These are phyloP conservation scores for Suhomyces pyralidae DNA, from an alignment of 805 yeast species.

Conservation along the genomic window DNA sequence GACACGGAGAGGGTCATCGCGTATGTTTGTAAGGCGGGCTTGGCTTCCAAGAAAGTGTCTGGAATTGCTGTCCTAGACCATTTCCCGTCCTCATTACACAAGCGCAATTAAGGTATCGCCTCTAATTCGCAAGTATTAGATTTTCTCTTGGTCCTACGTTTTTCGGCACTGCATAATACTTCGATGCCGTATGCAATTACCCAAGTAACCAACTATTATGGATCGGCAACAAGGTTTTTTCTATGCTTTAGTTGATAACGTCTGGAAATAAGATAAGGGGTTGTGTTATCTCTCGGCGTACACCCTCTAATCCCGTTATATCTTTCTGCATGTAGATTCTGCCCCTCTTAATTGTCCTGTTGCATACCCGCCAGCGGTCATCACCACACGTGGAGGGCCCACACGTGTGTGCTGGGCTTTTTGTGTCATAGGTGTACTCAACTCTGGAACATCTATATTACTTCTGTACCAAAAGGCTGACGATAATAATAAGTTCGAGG, in stretches of 20 bases:
- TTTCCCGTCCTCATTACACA: neutral
- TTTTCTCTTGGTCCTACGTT: neutral
- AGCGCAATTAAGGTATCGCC: neutral
- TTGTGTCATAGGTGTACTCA: neutral
- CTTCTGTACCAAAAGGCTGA: neutral
- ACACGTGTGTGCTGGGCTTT: neutral
- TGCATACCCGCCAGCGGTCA: neutral
- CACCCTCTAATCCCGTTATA: neutral
- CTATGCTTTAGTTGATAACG: neutral
- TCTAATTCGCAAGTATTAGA: neutral
- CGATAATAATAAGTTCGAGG: neutral
- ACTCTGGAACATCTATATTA: neutral
- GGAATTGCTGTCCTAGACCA: neutral
- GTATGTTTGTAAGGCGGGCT: neutral
- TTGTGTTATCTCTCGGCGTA: neutral
- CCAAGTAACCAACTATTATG: neutral
- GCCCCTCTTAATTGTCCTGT: neutral
- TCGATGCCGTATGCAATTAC: neutral
- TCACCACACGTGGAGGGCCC: neutral
- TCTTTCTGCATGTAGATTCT: neutral
- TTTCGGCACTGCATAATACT: neutral
- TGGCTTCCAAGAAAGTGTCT: neutral
- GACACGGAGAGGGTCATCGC: neutral
- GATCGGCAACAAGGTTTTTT: neutral
- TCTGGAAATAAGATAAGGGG: neutral